These are phyloP conservation scores for Glaciozyma martinii DNA, from an alignment of 768 basidiomycete genomes.

Conservation along the genomic window DNA sequence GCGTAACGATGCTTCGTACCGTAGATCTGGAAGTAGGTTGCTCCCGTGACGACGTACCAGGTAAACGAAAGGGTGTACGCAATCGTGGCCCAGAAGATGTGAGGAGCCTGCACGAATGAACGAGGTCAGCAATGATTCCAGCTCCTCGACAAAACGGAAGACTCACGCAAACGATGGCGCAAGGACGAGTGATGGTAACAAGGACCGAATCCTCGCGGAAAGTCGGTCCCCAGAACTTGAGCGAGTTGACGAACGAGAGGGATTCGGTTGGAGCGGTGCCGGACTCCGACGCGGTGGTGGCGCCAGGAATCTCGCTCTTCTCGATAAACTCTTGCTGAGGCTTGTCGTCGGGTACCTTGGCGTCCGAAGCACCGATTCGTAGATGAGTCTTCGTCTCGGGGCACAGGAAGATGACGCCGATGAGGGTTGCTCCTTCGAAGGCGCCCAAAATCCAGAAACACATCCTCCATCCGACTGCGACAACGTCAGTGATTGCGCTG, in stretches of 20 bases:
- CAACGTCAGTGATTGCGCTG: not conserved
- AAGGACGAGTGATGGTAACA: not conserved
- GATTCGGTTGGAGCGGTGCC: not conserved
- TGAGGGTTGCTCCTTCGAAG: not conserved
- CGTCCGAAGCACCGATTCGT: not conserved
- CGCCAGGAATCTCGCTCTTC: not conserved
- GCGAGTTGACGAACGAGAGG: not conserved
- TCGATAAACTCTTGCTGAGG: not conserved
- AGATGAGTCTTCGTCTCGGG: not conserved
- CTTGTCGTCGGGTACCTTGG: too few species aligned
- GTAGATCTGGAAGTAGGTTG: not conserved
- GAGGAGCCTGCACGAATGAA: not conserved
- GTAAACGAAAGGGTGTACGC: not conserved
- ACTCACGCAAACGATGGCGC: not conserved
- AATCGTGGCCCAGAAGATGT: not conserved
- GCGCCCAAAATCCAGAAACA: not conserved
- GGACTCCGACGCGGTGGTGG: not conserved
- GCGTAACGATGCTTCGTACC: too few species aligned
- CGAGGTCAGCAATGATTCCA: too few species aligned
- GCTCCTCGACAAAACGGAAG: too few species aligned
- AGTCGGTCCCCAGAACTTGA: not conserved
- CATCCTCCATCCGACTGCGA: too few species aligned
- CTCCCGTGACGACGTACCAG: not conserved
- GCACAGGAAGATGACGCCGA: not conserved
- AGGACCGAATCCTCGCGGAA: not conserved